These are phyloP conservation scores for Mrakia hoshinonis DNA, from an alignment of 768 basidiomycete genomes.

Conservation along the genomic window DNA sequence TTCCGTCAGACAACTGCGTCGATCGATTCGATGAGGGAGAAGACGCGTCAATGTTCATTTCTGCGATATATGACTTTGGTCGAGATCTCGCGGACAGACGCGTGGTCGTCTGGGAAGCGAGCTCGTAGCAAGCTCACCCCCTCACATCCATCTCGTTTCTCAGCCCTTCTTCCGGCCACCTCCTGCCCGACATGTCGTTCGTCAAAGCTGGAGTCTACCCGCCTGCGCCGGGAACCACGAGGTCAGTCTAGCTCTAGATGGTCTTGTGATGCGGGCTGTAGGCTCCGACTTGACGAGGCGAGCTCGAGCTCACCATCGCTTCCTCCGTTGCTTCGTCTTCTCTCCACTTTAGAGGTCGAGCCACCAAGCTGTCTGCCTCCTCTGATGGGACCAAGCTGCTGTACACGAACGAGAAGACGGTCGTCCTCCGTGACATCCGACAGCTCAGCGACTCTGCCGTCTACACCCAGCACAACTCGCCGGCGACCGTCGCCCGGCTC, in stretches of 20 bases:
- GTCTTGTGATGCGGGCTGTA: background rate
- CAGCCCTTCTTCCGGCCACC: background rate
- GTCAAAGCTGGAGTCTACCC: conserved; percentile 13
- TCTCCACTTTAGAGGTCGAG: conserved; percentile 21
- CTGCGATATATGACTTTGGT: too few species aligned
- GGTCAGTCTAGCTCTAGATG: conserved; percentile 6
- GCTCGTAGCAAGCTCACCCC: too few species aligned
- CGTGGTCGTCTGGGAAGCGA: too few species aligned
- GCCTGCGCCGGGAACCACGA: conserved; percentile 11
- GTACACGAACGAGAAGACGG: conserved; percentile 73
- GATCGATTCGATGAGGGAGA: too few species aligned
- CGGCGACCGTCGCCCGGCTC: conserved; percentile 78
- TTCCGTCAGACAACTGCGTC: too few species aligned
- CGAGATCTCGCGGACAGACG: too few species aligned
- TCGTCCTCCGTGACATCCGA: conserved; percentile 58
- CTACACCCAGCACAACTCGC: conserved; percentile 57
- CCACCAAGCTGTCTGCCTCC: conserved; percentile 60
- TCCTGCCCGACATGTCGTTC: background rate
- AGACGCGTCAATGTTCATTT: too few species aligned
- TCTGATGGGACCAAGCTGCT: conserved; percentile 66
- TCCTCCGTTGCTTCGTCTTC: background rate
- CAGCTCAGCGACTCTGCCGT: background rate
- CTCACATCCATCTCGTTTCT: too few species aligned
- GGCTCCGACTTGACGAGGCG: too few species aligned
- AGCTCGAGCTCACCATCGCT: background rate